Evolutionary conservation across 1,284 basidiomycete species (phyloP), one percentile per base, ranked within the genome.

Genomic region (Neolentinus lepideus): DNA sequence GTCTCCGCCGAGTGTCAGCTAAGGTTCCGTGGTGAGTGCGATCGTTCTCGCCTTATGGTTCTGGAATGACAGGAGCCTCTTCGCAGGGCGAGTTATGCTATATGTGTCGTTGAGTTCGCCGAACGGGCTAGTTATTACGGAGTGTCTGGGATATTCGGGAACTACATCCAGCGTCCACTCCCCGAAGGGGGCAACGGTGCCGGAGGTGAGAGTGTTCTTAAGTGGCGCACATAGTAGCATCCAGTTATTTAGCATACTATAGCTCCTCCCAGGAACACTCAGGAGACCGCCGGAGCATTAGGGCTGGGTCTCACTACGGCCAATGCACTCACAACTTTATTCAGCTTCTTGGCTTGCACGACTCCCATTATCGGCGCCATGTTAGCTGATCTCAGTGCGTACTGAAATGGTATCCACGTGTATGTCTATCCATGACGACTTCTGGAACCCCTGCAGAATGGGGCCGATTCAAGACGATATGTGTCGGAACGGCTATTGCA

Each of bases 391-490:
- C 12, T 21, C 12, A 43, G 38, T 43, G 38, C 38, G 38, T 43
- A 16, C 38, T 43, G 19, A 21, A n/a, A 21, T 21, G n/a, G n/a
- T n/a, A n/a, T n/a, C n/a, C n/a, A n/a, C n/a, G n/a, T n/a, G n/a
- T n/a, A n/a, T n/a, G n/a, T n/a, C n/a, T n/a, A n/a, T n/a, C n/a
- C n/a, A n/a, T n/a, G n/a, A n/a, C n/a, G n/a, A n/a, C n/a, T n/a
- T n/a, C n/a, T n/a, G n/a, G n/a, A n/a, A n/a, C n/a, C n/a, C n/a
- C n/a, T n/a, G n/a, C n/a, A 31, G 70, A 69, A 58, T 75, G 71
- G 71, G 75, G 76, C 53, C 70, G 74, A 36, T 75, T 73, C 64
- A 75, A 75, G 62, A 73, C 74, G 2, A 73, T 75, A 54, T 68
- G 66, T 31, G 59, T 72, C 46, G 71, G 71, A 21, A 63, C 64